A percentile compares a stretch with the other conserved stretches of the same genome.
These are phyloP conservation scores for Fusarium sp. DNA, from an alignment of 2,329 filamentous ascomycete genomes.

Conservation along the genomic window DNA sequence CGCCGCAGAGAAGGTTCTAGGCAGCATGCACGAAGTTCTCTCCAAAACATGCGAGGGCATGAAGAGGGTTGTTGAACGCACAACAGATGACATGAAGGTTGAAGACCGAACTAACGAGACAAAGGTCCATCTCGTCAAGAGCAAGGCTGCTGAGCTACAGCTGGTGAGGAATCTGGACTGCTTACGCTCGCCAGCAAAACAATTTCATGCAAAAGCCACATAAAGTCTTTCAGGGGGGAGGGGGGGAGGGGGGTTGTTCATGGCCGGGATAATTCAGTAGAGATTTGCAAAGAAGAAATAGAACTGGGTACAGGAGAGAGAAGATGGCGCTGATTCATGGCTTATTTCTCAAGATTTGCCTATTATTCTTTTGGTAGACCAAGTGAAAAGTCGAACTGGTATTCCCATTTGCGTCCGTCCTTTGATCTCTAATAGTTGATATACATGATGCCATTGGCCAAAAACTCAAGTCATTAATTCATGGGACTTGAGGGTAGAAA, in stretches of 20 bases:
- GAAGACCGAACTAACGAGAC: constrained; percentile 64
- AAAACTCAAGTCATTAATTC: constrained; percentile 29
- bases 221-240: constrained; percentile 43
- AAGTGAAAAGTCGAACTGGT: background rate
- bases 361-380: constrained; percentile 1
- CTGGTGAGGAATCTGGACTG: constrained; percentile 81
- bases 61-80: constrained; percentile 62
- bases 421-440: background rate
- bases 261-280: constrained; percentile 2
- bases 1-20: constrained; percentile 87
- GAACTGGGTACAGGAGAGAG: constrained; percentile 28
- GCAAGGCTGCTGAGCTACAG: constrained; percentile 89
- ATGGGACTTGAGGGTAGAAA: constrained; percentile 9
- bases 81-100: constrained; percentile 57
- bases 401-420: background rate
- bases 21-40: constrained; percentile 91
- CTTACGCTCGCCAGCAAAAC: constrained; percentile 73
- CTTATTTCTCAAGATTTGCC: background rate
- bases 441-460: background rate
- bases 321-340: constrained; percentile 9
- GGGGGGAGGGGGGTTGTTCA: background rate
- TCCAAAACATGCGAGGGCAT: constrained; percentile 76
- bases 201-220: constrained; percentile 71
- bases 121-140: constrained; percentile 75
- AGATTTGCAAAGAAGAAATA: constrained; percentile 31